Percentiles rank a stretch among this genome's conserved stretches.
phyloP scores from a whole-genome alignment of 352 stramenopile species.

The Globisporangium nodosum region DNA sequence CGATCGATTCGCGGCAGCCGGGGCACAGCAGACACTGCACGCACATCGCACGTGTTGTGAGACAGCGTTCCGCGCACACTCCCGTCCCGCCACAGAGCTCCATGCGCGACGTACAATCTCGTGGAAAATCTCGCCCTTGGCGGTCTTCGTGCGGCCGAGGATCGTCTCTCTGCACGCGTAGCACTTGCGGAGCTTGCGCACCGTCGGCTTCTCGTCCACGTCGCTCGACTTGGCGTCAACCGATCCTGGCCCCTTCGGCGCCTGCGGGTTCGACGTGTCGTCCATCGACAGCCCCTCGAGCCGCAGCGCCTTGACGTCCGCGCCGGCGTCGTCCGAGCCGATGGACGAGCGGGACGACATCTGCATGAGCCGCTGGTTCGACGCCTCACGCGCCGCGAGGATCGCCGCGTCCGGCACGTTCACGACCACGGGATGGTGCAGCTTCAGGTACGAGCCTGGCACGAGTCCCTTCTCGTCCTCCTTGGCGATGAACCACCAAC shows the following conservation, averaged over 20 bases:
- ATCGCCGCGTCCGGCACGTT: slow-evolving; percentile 53
- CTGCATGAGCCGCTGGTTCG: slow-evolving; percentile 69
- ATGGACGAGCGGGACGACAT: slow-evolving; percentile 28
- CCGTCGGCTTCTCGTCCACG: slow-evolving; percentile 55
- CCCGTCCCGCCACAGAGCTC: neutral
- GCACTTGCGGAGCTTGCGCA: slow-evolving; percentile 73
- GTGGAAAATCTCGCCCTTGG: slow-evolving; percentile 79
- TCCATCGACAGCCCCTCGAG: slow-evolving; percentile 24
- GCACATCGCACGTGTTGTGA: neutral
- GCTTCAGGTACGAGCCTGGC: slow-evolving; percentile 64
- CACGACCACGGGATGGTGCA: slow-evolving; percentile 55
- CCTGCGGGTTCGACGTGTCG: slow-evolving; percentile 28
- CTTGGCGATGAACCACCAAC: slow-evolving; percentile 81
- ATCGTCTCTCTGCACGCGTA: slow-evolving; percentile 81
- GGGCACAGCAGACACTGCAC: slow-evolving; percentile 65
- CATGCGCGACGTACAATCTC: slow-evolving; percentile 48
- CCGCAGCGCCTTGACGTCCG: slow-evolving; percentile 38
- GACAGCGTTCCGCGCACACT: neutral
- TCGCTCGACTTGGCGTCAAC: slow-evolving; percentile 55
- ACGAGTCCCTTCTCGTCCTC: slow-evolving; percentile 76
- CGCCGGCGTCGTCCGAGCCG: slow-evolving; percentile 14
- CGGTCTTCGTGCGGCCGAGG: slow-evolving; percentile 67
- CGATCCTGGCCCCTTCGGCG: slow-evolving; percentile 25
- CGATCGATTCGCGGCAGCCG: slow-evolving; percentile 67
- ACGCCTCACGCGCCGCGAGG: slow-evolving; percentile 61